phyloP scores from a whole-genome alignment of 176 grass and related monocot genomes.

The Lolium rigidum region DNA sequence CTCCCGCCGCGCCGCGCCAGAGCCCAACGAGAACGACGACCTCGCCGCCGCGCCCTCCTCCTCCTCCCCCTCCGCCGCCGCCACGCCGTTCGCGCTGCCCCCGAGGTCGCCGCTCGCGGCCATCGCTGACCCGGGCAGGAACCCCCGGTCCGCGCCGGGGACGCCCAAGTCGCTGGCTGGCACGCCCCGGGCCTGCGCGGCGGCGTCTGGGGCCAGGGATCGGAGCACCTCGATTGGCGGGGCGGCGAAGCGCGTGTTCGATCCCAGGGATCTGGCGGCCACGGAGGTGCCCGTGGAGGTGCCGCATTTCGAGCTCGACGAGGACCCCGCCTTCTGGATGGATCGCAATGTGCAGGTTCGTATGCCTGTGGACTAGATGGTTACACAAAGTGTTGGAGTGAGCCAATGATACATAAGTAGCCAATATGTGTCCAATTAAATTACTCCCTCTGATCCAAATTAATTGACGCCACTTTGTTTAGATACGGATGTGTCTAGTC shows the following conservation, averaged over 20 bases:
- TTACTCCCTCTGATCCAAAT: no score
- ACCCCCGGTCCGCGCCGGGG: slow-evolving; percentile 65
- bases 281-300: slow-evolving; percentile 57
- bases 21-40: slow-evolving; percentile 75
- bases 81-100: slow-evolving; percentile 36
- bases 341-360: slow-evolving; percentile 92
- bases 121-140: slow-evolving; percentile 65
- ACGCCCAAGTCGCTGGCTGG: slow-evolving; percentile 64
- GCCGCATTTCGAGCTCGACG: slow-evolving; percentile 82
- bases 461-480: no score
- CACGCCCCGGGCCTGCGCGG: slow-evolving; percentile 49
- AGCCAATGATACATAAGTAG: background rate
- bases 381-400: background rate
- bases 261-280: slow-evolving; percentile 45
- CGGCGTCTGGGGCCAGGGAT: slow-evolving; percentile 52
- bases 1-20: slow-evolving; percentile 29
- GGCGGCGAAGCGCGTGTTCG: slow-evolving; percentile 48
- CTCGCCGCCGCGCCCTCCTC: slow-evolving; percentile 36
- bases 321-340: slow-evolving; percentile 90
- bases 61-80: slow-evolving; percentile 12
- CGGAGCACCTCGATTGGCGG: slow-evolving; percentile 52
- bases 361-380: background rate
- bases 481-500: no score
- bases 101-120: slow-evolving; percentile 79
- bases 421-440: background rate